These are phyloP conservation scores for Hanseniaspora vineae DNA, from an alignment of 805 yeast species.

Conservation along the genomic window DNA sequence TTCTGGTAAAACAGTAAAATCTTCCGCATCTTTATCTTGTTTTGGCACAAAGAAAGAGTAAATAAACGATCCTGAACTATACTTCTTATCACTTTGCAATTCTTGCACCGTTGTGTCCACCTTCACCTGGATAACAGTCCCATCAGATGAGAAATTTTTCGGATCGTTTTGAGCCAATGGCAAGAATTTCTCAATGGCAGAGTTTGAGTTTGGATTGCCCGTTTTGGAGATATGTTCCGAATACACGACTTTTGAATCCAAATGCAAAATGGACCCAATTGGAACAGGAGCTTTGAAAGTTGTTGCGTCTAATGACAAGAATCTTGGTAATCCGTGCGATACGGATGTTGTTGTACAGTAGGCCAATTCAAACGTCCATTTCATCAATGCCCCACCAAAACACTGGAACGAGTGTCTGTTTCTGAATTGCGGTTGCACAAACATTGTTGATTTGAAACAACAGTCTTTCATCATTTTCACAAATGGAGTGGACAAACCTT, in stretches of 20 bases:
- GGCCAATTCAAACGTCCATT: slow-evolving; percentile 89
- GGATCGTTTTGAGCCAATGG: slow-evolving; percentile 28
- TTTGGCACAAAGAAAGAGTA: slow-evolving; percentile 79
- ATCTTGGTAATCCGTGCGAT: slow-evolving; percentile 73
- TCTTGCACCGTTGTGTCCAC: slow-evolving; percentile 72
- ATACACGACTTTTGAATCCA: slow-evolving; percentile 73
- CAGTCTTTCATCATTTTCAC: slow-evolving; percentile 63
- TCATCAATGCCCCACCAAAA: slow-evolving; percentile 85
- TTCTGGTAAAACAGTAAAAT: slow-evolving; percentile 55
- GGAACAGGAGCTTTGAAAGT: slow-evolving; percentile 93
- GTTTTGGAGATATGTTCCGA: slow-evolving; percentile 46
- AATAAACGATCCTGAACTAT: slow-evolving; percentile 76
- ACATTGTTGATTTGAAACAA: slow-evolving; percentile 54
- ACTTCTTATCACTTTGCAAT: slow-evolving; percentile 45
- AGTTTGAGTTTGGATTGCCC: slow-evolving; percentile 12
- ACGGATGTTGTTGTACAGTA: slow-evolving; percentile 88
- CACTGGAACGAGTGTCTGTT: slow-evolving; percentile 90
- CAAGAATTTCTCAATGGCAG: slow-evolving; percentile 32
- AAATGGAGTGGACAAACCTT: slow-evolving; percentile 16
- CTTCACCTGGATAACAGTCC: slow-evolving; percentile 79
- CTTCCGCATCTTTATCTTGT: slow-evolving; percentile 26
- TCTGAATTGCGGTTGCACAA: slow-evolving; percentile 95
- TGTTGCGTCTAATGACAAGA: slow-evolving; percentile 80
- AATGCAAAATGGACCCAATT: slow-evolving; percentile 77
- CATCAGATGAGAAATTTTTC: slow-evolving; percentile 53